Conservation (phyloP, 2,329 filamentous ascomycete species). For the Botrytis byssoidea region DNA sequence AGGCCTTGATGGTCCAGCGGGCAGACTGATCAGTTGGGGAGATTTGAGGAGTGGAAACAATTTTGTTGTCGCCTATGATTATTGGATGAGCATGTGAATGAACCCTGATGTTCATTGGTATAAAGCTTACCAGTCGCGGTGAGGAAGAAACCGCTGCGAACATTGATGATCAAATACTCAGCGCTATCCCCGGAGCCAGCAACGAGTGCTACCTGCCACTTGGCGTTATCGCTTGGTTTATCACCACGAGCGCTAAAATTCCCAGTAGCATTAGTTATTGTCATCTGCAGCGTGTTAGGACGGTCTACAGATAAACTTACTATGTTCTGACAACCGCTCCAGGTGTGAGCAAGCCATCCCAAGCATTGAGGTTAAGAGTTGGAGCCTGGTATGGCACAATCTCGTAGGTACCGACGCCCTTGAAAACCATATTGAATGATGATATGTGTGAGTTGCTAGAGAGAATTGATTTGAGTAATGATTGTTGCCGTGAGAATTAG, state of each 20-base stretch:
- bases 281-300: neutral
- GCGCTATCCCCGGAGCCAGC: slow-evolving; percentile 6
- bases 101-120: neutral
- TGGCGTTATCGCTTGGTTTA: neutral
- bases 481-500: neutral
- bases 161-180: slow-evolving; percentile 15
- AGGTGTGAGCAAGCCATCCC: neutral
- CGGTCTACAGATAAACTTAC: neutral
- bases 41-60: slow-evolving; percentile 5
- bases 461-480: neutral
- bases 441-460: neutral
- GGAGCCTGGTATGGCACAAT: slow-evolving; percentile 14
- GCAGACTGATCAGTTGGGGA: neutral
- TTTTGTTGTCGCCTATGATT: neutral
- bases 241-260: neutral
- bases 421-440: slow-evolving; percentile 8
- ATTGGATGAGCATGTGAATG: neutral
- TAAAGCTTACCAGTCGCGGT: neutral
- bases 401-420: slow-evolving; percentile 3
- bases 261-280: neutral
- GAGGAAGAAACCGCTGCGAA: slow-evolving; percentile 6
- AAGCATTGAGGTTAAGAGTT: slow-evolving; percentile 1
- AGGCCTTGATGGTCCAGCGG: neutral
- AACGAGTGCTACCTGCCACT: slow-evolving; percentile 5
- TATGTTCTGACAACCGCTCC: slow-evolving; percentile 9